Evolutionary conservation across 2,329 filamentous ascomycete genomes (phyloP).

Genomic region (Knufia petricola): DNA sequence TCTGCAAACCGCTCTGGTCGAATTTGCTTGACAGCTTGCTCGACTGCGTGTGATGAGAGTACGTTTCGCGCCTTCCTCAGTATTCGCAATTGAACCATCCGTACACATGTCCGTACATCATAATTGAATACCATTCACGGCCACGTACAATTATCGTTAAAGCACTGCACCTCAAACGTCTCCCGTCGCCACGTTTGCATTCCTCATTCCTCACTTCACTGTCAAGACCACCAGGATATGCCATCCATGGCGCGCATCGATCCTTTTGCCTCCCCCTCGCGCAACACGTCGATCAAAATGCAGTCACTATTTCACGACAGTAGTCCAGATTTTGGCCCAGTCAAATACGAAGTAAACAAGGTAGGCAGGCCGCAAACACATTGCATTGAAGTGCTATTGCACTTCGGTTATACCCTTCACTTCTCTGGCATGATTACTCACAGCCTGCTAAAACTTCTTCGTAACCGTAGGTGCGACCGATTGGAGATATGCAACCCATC

Average conservation of each 20-base stretch:
- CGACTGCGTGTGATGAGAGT: not conserved
- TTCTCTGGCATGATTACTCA: no score
- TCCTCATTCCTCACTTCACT: conserved; percentile 1
- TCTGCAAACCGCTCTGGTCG: not conserved
- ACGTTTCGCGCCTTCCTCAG: not conserved
- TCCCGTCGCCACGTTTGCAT: not conserved
- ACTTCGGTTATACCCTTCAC: no score
- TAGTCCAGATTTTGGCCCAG: conserved; percentile 21
- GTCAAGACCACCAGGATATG: conserved; percentile 14
- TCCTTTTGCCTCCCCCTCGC: conserved; percentile 14
- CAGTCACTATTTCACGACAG: conserved; percentile 22
- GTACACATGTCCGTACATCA: not conserved
- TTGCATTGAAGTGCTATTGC: not conserved
- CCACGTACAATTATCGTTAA: not conserved
- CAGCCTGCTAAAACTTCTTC: not conserved
- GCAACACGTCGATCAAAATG: conserved; percentile 15
- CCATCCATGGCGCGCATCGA: conserved; percentile 23
- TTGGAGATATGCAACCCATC: conserved; percentile 13
- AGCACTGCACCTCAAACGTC: not conserved
- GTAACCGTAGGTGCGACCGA: conserved; percentile 11
- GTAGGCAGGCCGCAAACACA: conserved; percentile 5
- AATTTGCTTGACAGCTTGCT: not conserved
- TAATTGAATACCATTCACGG: not conserved
- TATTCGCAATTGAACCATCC: not conserved
- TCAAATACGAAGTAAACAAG: conserved; percentile 13